Evolutionary conservation across 1,284 basidiomycete species (phyloP), one percentile per base, ranked within the genome.

Genomic region (Athelia sp.): DNA sequence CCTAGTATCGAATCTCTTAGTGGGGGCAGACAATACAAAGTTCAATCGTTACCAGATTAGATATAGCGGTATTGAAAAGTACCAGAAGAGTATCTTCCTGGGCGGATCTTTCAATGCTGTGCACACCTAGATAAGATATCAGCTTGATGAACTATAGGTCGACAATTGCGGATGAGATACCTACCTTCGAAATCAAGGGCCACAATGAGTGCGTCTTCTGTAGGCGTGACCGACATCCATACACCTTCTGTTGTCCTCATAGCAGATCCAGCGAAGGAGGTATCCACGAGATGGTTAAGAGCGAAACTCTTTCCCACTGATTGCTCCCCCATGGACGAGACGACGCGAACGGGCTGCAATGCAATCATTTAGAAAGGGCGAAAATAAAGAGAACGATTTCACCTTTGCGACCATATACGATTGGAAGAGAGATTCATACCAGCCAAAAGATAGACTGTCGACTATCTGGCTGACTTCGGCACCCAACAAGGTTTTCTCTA

Each of bases 321-420:
- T 56, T 83, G 82, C 57, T 83, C 81, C 63, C 80, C 82, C 82
- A 84, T 82, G 0, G 82, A 84, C 0, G 81, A 81, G 0, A 84
- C 78, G 1, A 84, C 81, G 53, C 71, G 76, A 9, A 84, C 81
- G 1, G 79, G 78, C 81, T 82, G 50, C 22, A 22, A 13, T 51
- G 43, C 46, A 31, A 34, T 46, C 13, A 45, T 43, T 47, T 42
- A 32, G 0, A 48, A 18, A 0, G 51, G 46, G 15, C 38, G 17
- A 0, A 15, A 19, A 22, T 3, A 9, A 18, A 2, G 43, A 23
- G 18, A 24, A 14, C 13, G 2, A 17, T 47, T 64, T 17, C 40
- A 75, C 81, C 69, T 77, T 83, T 21, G 68, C 65, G 0, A 76
- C 74, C 75, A 80, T 75, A 50, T 84, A 84, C 0, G 81, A 81